Base-by-base conservation (phyloP, 257 asterid species). In the Capsicum baccatum region DNA sequence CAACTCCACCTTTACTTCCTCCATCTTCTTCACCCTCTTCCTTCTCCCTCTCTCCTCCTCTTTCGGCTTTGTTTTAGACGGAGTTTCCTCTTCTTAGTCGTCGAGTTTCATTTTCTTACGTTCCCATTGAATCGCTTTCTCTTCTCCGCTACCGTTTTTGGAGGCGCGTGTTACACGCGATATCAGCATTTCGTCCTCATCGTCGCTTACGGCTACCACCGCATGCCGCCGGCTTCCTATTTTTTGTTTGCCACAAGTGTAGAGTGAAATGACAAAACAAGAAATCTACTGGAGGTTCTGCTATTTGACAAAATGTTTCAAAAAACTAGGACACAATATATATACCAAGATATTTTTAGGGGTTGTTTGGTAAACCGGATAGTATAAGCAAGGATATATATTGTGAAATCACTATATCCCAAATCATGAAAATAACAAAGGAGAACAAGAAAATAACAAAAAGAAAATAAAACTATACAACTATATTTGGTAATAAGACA, bases 1-100 rank as follows among this genome's bases (percentile, higher is more conserved):
- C 42, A 39, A 39, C 42, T 2, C 42, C 42, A 39, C 42, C 42
- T 39, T 4, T 4, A 4, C 42, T 39, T 79, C 57, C 89, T 59
- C 90, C 70, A 83, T 87, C 86, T 83, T 84, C 62, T 86, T 89
- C 37, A 17, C 88, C 94, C 58, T 71, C 52, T 64, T 78, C 39
- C 57, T 79, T 62, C 83, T 86, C 42, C 42, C 42, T 39, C 42
- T 2, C 42, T 39, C 42, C 42, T 39, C 42, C 42, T 39, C 42
- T 4, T 39, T 39, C 42, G 42, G 5, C 42, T 39, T 48, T 79
- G 62, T 80, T 82, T 8, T 44, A 79, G 42, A 4, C 5, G 42
- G 42, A 58, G 17, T 68, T 42, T 64, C 87, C 82, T 84, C 83
- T 16, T 54, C 86, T 3, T 85, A 87, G 6, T 85, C 85, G 52